phyloP scores from a whole-genome alignment of 345 rosid genomes.

The Aquilaria sinensis region DNA sequence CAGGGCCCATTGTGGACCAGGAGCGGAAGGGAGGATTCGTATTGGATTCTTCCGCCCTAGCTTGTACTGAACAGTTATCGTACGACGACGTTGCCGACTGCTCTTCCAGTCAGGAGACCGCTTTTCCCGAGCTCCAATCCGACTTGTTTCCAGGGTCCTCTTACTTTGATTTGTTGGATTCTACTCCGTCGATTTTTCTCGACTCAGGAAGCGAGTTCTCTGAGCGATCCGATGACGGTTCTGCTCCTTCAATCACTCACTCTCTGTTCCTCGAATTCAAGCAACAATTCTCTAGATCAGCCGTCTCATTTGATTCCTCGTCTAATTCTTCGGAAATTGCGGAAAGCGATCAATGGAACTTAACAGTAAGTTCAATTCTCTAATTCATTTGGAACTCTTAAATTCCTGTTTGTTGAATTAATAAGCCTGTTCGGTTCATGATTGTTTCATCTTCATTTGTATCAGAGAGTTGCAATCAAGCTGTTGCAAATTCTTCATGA shows the following conservation, averaged over 20 bases:
- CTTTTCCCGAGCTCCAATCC: slow-evolving; percentile 46
- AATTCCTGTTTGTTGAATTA: no score
- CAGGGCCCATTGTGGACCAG: slow-evolving; percentile 31
- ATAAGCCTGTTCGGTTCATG: no score
- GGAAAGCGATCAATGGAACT: slow-evolving; percentile 17
- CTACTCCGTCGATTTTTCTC: slow-evolving; percentile 45
- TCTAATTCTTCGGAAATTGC: slow-evolving; percentile 19
- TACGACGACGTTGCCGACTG: slow-evolving; percentile 43
- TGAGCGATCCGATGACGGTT: slow-evolving; percentile 44
- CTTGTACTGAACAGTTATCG: slow-evolving; percentile 59
- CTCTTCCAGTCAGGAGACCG: slow-evolving; percentile 37
- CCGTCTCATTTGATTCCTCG: slow-evolving; percentile 24
- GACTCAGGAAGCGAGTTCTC: slow-evolving; percentile 79
- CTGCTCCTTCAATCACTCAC: slow-evolving; percentile 54
- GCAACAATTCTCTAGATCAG: slow-evolving; percentile 55
- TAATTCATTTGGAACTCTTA: no score
- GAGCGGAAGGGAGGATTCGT: slow-evolving; percentile 28
- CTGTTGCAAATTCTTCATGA: slow-evolving; percentile 11
- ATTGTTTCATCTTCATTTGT: slow-evolving; percentile 1
- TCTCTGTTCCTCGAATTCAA: slow-evolving; percentile 51
- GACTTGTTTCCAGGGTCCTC: slow-evolving; percentile 44
- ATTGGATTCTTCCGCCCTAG: slow-evolving; percentile 50
- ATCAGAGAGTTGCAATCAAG: slow-evolving; percentile 6
- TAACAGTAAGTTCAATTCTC: slow-evolving; percentile 29
- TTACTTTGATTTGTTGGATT: slow-evolving; percentile 54